phyloP scores from a whole-genome alignment of 2,329 filamentous ascomycete species.

The Fusarium sp. region DNA sequence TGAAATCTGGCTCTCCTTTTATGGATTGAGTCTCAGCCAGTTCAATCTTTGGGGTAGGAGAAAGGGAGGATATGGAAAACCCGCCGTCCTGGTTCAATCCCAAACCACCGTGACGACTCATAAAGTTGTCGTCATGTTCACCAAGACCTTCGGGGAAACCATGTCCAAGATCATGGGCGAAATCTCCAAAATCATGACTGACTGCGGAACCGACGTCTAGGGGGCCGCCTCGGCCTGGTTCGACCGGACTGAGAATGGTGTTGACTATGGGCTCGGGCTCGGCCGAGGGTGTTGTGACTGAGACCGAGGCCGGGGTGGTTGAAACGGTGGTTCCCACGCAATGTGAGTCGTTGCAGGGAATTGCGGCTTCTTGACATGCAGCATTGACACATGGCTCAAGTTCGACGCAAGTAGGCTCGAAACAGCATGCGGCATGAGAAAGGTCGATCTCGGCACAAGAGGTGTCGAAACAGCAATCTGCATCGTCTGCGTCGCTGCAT shows the following conservation, averaged over 20 bases:
- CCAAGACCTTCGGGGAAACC: constrained; percentile 22
- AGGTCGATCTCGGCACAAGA: constrained; percentile 50
- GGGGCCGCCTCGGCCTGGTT: constrained; percentile 19
- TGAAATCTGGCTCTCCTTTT: constrained; percentile 46
- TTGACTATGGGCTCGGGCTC: constrained; percentile 44
- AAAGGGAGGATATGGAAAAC: constrained; percentile 13
- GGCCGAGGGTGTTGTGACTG: constrained; percentile 50
- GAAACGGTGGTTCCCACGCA: constrained; percentile 51
- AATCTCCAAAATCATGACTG: constrained; percentile 17
- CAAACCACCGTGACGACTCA: constrained; percentile 8
- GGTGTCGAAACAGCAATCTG: constrained; percentile 55
- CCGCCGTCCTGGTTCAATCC: constrained; percentile 8
- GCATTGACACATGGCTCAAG: constrained; percentile 57
- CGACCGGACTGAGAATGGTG: constrained; percentile 34
- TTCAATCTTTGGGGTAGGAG: constrained; percentile 30
- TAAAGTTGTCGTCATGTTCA: constrained; percentile 21
- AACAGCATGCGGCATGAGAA: constrained; percentile 45
- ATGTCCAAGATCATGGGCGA: constrained; percentile 23
- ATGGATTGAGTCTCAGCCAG: constrained; percentile 31
- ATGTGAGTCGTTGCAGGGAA: constrained; percentile 54
- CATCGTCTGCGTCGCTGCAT: constrained; percentile 51
- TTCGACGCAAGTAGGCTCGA: constrained; percentile 51
- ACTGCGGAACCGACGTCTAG: constrained; percentile 32
- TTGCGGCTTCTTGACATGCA: constrained; percentile 47
- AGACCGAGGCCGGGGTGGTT: constrained; percentile 47